Conservation (phyloP, 2,329 filamentous ascomycete genomes). For the Sarocladium brachiariae region DNA sequence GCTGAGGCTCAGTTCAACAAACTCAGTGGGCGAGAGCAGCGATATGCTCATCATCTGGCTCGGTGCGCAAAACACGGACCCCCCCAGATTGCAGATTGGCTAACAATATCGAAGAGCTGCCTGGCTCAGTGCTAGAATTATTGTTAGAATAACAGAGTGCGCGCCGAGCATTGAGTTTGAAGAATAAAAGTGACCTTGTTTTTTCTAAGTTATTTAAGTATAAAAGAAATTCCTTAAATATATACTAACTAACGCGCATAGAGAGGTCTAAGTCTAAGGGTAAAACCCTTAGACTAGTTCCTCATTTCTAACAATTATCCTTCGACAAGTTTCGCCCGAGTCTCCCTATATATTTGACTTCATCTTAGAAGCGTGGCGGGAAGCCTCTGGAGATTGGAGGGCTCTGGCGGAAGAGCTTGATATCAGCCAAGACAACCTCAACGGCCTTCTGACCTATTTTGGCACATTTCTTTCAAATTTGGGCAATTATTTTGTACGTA, state of each 20-base stretch:
- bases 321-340: slow-evolving; percentile 54
- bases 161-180: neutral
- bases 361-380: slow-evolving; percentile 44
- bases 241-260: neutral
- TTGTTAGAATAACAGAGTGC: too few species aligned
- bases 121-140: too few species aligned
- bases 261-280: too few species aligned
- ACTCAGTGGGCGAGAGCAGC: slow-evolving; percentile 47
- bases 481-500: neutral
- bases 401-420: neutral
- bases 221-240: too few species aligned
- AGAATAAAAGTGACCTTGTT: too few species aligned
- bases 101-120: too few species aligned
- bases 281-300: too few species aligned
- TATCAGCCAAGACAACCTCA: neutral
- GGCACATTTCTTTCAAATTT: neutral
- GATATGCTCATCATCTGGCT: slow-evolving; percentile 57
- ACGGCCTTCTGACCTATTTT: neutral
- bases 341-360: slow-evolving; percentile 51
- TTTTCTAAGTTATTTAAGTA: too few species aligned
- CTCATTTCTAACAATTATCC: slow-evolving; percentile 35
- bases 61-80: too few species aligned
- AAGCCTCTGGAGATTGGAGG: neutral
- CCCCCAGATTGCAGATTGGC: too few species aligned
- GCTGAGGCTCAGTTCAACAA: slow-evolving; percentile 41